phyloP scores from a whole-genome alignment of 768 basidiomycete genomes.

The Tylopilus rubrobrunneus region DNA sequence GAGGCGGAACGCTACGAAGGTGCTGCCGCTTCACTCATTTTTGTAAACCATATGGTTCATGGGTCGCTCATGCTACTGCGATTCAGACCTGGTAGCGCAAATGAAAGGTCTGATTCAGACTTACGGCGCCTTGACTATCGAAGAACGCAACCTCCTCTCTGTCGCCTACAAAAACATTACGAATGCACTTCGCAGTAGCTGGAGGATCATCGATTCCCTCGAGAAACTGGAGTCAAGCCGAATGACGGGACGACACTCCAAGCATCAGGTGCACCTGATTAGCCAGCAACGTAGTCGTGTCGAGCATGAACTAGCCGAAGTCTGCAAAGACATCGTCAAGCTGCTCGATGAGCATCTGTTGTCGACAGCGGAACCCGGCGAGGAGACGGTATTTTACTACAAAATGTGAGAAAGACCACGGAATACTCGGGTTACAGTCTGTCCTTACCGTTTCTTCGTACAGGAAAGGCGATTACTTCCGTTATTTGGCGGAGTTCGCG shows the following conservation, averaged over 20 bases:
- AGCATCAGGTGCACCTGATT: slow-evolving; percentile 58
- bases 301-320: slow-evolving; percentile 69
- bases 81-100: slow-evolving; percentile 67
- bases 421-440: not conserved
- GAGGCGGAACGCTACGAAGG: slow-evolving; percentile 90
- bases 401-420: slow-evolving; percentile 61
- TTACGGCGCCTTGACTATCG: slow-evolving; percentile 68
- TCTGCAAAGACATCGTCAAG: slow-evolving; percentile 76
- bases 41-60: not conserved
- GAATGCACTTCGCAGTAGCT: slow-evolving; percentile 76
- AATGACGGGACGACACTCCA: slow-evolving; percentile 21
- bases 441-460: slow-evolving; percentile 7
- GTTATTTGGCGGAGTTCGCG: slow-evolving; percentile 86
- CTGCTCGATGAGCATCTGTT: slow-evolving; percentile 60
- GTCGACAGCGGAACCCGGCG: slow-evolving; percentile 64
- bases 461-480: slow-evolving; percentile 89
- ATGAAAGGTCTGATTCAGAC: slow-evolving; percentile 72
- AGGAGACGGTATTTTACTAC: slow-evolving; percentile 85
- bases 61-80: slow-evolving; percentile 18
- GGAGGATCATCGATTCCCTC: slow-evolving; percentile 75
- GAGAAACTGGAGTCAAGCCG: slow-evolving; percentile 56
- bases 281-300: slow-evolving; percentile 71
- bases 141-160: slow-evolving; percentile 86
- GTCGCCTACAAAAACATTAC: slow-evolving; percentile 91
- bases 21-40: slow-evolving; percentile 27